Evolutionary conservation across 441 rosid species (phyloP).

Genomic region (Erodium trifolium): DNA sequence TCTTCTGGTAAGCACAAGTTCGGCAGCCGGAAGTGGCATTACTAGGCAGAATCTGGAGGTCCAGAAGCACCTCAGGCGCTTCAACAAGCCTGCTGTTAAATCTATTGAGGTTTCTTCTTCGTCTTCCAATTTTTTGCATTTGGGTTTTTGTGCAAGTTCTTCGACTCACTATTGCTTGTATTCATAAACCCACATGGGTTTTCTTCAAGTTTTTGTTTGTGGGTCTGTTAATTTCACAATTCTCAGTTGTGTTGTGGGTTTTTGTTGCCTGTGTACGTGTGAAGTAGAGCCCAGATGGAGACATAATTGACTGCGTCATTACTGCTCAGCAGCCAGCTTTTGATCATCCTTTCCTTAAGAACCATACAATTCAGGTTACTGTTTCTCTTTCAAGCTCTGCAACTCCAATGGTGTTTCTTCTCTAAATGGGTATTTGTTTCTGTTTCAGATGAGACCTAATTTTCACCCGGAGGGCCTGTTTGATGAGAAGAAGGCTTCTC

Average conservation of each 20-base stretch:
- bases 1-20: conserved; percentile 31
- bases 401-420: neutral
- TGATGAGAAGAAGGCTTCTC: conserved; percentile 58
- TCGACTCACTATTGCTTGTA: neutral
- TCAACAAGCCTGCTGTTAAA: conserved; percentile 76
- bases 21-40: conserved; percentile 47
- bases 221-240: conserved; percentile 15
- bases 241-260: conserved; percentile 7
- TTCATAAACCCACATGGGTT: no score
- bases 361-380: conserved; percentile 92
- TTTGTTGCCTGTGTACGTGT: no score
- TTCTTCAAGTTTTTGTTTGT: neutral
- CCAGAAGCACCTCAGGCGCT: conserved; percentile 69
- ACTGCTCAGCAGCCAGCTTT: conserved; percentile 86
- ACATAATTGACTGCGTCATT: conserved; percentile 74
- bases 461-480: conserved; percentile 79
- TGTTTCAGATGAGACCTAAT: conserved; percentile 64
- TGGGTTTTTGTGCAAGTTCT: neutral
- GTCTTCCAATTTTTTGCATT: conserved; percentile 10
- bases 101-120: conserved; percentile 52
- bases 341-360: conserved; percentile 94
- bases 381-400: neutral
- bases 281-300: conserved; percentile 99
- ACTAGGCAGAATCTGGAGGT: conserved; percentile 66
- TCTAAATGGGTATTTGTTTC: conserved; percentile 10